phyloP scores from a whole-genome alignment of 75 land plant species.

The Pinus tabuliformis region DNA sequence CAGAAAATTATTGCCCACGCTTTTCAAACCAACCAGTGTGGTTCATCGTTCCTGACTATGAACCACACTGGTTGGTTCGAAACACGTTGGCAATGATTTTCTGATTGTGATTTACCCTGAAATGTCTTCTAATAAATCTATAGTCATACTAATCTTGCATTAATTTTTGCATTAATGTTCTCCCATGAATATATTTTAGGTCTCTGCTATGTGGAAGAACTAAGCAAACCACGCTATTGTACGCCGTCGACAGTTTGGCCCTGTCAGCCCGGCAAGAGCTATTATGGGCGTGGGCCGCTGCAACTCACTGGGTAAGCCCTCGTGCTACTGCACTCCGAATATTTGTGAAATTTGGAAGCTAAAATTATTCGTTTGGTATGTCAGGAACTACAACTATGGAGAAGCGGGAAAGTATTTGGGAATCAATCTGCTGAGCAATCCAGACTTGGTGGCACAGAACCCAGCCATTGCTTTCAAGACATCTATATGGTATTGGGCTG shows the following conservation, averaged over 20 bases:
- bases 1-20: no score
- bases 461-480: constrained; percentile 10
- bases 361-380: background rate
- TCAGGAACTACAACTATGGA: constrained; percentile 19
- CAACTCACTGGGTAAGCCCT: background rate
- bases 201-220: background rate
- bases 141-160: no score
- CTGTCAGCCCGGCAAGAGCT: background rate
- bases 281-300: background rate
- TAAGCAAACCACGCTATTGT: background rate
- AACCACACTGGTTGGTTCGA: no score
- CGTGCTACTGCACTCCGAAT: no score
- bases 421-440: constrained; percentile 6
- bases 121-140: no score
- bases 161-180: no score
- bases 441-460: constrained; percentile 5
- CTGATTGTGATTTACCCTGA: no score
- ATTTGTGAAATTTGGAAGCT: no score
- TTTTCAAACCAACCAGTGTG: no score
- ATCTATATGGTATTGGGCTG: constrained; percentile 15
- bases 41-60: no score
- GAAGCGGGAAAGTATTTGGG: constrained; percentile 11
- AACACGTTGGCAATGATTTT: no score
- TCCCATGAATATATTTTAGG: background rate
- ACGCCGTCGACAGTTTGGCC: background rate